Base-by-base conservation (phyloP, 345 rosid species). In the Euphorbia lathyris region DNA sequence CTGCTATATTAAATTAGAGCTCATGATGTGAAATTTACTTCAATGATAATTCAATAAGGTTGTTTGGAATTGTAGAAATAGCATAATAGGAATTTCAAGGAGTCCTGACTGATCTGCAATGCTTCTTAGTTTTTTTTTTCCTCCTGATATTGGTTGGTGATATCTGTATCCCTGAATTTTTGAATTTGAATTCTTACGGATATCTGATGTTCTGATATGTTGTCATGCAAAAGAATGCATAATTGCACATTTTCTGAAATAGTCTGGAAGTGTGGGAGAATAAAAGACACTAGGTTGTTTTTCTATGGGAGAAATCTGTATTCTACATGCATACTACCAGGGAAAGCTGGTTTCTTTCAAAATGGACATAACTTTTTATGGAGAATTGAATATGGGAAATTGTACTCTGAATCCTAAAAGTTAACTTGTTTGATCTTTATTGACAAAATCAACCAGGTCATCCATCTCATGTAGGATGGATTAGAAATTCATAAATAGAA, bases 11-110 rank as follows among this genome's bases (percentile, higher is more conserved):
- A 23, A 29, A 2, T 57, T 25, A 72, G 9, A 30, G 9, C 22
- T 71, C 43, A 34, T 12, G 13, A 23, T 29, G 30, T 63, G 72
- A 36, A n/a, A 22, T 43, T 12, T 43, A n/a, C n/a, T n/a, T 26
- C 17, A 61, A 30, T 62, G 62, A 47, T 63, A 32, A 48, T 77
- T 45, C 45, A 63, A 53, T 13, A 45, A 36, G 50, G 58, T 67
- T 63, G 6, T 57, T 5, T 61, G 34, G 5, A n/a, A 2, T 34
- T 3, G 25, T 11, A 38, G 36, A 55, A 16, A 67, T 55, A 12
- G 34, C 62, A 38, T 13, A 53, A 38, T 23, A 42, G 26, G 58
- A 48, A 43, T 26, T 53, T 16, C 4, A 16, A 20, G n/a, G 19
- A 38, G 45, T n/a, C n/a, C n/a, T n/a, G 45, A 36, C 20, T 52